phyloP scores from a whole-genome alignment of 164 flowering plant species.

The Stephania yunnanensis region DNA sequence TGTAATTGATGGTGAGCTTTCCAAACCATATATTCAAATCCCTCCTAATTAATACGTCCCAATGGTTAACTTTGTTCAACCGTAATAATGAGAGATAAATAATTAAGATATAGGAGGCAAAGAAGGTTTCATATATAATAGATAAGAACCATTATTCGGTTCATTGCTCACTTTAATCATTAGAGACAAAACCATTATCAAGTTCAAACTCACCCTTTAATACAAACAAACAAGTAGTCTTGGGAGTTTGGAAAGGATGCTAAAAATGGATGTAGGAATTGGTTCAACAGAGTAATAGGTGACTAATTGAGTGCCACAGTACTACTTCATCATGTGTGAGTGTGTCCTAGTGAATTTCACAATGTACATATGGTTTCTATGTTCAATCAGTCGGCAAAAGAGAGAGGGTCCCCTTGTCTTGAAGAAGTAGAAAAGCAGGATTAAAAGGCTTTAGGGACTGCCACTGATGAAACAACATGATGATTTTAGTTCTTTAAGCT shows the following conservation, averaged over 20 bases:
- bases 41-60: too few species aligned
- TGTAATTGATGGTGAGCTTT: too few species aligned
- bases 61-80: too few species aligned
- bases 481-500: constrained; percentile 1
- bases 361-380: not conserved
- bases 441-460: not conserved
- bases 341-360: not conserved
- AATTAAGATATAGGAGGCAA: not conserved
- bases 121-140: not conserved
- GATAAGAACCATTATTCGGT: not conserved
- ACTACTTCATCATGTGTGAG: not conserved
- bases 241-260: not conserved
- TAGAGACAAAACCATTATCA: not conserved
- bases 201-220: not conserved
- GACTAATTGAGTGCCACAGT: not conserved
- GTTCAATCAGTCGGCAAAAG: not conserved
- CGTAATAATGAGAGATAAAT: too few species aligned
- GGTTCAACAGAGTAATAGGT: not conserved
- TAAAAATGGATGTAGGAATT: not conserved
- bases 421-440: not conserved
- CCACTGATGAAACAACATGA: not conserved
- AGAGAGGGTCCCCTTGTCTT: not conserved
- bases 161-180: not conserved
- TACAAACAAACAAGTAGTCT: not conserved
- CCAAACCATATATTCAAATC: too few species aligned